Conservation (phyloP, 768 basidiomycete species). For the Clavulina sp. region DNA sequence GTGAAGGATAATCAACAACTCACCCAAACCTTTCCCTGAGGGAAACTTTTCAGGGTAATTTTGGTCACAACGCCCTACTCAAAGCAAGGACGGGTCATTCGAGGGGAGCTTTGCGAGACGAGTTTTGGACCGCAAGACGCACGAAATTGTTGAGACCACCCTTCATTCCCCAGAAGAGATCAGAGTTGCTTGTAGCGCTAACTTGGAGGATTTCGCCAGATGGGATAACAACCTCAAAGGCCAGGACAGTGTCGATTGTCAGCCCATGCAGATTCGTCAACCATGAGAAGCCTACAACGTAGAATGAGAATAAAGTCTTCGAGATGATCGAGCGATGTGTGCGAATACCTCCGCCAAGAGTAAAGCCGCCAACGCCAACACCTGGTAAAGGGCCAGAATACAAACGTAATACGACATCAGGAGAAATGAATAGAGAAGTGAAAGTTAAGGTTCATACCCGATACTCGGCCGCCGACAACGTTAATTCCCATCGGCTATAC, state of each 20-base stretch:
- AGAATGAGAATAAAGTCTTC: neutral
- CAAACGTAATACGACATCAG: too few relatives aligned
- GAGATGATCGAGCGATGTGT: neutral
- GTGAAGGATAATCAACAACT: too few relatives aligned
- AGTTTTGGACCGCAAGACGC: neutral
- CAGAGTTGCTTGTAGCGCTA: constrained; percentile 19
- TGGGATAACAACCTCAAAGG: constrained; percentile 40
- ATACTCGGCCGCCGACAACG: constrained; percentile 41
- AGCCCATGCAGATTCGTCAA: constrained; percentile 43
- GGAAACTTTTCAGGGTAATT: constrained; percentile 35
- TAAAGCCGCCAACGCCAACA: constrained; percentile 43
- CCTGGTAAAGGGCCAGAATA: too few relatives aligned
- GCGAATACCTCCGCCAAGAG: constrained; percentile 16
- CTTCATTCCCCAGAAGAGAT: constrained; percentile 35
- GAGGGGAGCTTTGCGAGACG: too few relatives aligned
- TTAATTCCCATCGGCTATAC: constrained; percentile 32
- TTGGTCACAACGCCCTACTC: constrained; percentile 39
- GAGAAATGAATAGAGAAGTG: too few relatives aligned
- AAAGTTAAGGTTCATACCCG: too few relatives aligned
- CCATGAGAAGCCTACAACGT: constrained; percentile 39
- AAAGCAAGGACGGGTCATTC: constrained; percentile 8
- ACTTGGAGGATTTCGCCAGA: constrained; percentile 27
- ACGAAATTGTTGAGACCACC: constrained; percentile 50
- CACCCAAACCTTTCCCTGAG: constrained; percentile 46
- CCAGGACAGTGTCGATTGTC: constrained; percentile 35